Conservation (phyloP, 169 alveolate genomes). For the Eimeria necatrix region DNA sequence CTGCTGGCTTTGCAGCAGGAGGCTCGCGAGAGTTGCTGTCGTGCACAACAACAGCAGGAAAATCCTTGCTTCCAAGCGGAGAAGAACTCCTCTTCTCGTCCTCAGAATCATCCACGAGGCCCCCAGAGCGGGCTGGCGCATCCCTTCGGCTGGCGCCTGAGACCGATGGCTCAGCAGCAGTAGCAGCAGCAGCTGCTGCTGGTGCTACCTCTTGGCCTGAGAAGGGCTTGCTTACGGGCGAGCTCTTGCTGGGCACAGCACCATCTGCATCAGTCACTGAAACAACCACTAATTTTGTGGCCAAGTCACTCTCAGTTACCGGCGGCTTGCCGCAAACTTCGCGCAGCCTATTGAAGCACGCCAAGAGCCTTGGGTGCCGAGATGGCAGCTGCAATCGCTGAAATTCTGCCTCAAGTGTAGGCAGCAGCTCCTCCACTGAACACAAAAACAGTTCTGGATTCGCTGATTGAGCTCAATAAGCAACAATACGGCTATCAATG, state of each 20-base stretch:
- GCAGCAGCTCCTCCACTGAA: conserved; percentile 13
- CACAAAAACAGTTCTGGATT: too few species aligned
- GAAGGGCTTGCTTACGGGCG: too few species aligned
- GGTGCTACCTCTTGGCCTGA: neutral
- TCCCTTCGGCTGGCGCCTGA: neutral
- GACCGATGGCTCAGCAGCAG: neutral
- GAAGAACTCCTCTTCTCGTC: neutral
- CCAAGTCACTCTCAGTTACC: neutral
- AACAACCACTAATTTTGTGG: neutral
- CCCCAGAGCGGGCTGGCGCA: neutral
- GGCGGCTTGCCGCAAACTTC: conserved; percentile 48
- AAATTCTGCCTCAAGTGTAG: conserved; percentile 6
- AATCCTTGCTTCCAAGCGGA: neutral
- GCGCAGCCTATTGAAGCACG: conserved; percentile 3
- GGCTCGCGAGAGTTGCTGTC: neutral
- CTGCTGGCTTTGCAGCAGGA: neutral
- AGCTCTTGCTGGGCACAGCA: neutral
- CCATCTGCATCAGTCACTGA: neutral
- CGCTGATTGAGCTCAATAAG: too few species aligned
- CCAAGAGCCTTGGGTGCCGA: conserved; percentile 29
- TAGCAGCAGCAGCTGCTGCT: neutral
- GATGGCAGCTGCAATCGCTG: neutral
- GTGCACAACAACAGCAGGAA: neutral
- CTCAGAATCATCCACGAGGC: neutral
- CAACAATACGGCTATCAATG: neutral